A percentile compares a stretch with the other conserved stretches of the same genome.
Conservation (phyloP, 164 flowering plant genomes). For the Vitis rotundifolia region DNA sequence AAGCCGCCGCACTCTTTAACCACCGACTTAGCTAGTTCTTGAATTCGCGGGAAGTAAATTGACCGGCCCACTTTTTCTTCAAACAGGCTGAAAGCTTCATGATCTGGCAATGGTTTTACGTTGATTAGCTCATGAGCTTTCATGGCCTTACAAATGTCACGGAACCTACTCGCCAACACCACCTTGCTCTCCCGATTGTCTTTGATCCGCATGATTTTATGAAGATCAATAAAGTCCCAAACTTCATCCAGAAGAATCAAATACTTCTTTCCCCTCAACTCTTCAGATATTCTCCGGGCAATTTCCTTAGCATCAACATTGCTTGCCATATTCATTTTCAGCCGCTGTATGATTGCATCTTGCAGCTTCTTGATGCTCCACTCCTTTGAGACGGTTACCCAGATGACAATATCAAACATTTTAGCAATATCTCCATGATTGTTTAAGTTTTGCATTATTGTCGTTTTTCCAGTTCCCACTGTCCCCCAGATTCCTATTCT, state of each 20-base stretch:
- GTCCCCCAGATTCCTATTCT: too few species aligned
- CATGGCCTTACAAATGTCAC: constrained; percentile 9
- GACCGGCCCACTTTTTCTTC: constrained; percentile 2
- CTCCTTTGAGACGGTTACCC: too few species aligned
- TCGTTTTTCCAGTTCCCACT: too few species aligned
- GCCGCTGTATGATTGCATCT: not conserved
- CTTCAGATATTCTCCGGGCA: not conserved
- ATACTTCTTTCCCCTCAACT: constrained; percentile 5
- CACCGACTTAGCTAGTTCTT: constrained; percentile 3
- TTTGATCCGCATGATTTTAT: constrained; percentile 4
- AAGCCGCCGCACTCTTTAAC: constrained; percentile 6
- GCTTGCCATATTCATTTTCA: not conserved
- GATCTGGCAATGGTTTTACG: constrained; percentile 1
- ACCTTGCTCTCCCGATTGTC: constrained; percentile 7
- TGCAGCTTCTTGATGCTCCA: too few species aligned
- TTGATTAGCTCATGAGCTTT: constrained; percentile 4
- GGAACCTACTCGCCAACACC: constrained; percentile 6
- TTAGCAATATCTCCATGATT: too few species aligned
- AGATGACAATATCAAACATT: too few species aligned
- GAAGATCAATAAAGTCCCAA: constrained; percentile 2
- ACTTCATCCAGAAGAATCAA: constrained; percentile 25
- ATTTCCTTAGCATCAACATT: not conserved
- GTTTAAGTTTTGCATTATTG: too few species aligned
- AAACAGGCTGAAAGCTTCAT: constrained; percentile 12
- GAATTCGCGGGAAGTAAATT: not conserved